These are phyloP conservation scores for Phytophthora macrochlamydospora DNA, from an alignment of 352 stramenopile genomes.

Conservation along the genomic window DNA sequence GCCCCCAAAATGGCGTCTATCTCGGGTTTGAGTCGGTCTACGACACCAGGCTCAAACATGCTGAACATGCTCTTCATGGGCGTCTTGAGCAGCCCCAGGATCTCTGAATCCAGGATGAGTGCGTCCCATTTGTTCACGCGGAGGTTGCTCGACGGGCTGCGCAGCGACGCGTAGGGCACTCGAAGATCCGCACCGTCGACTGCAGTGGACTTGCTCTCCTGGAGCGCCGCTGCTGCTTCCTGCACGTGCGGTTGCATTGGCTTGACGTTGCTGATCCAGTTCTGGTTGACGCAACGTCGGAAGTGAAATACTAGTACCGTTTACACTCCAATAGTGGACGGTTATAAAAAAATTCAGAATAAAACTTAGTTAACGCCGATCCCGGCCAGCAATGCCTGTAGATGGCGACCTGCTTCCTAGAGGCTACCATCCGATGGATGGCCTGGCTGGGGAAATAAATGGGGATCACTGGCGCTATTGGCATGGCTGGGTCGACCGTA, in stretches of 20 bases:
- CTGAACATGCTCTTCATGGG: conserved; percentile 82
- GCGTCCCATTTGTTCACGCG: conserved; percentile 89
- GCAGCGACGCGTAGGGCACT: conserved; percentile 53
- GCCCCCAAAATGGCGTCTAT: conserved; percentile 63
- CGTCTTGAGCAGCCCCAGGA: conserved; percentile 73
- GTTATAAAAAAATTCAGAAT: too few species aligned
- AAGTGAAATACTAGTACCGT: neutral
- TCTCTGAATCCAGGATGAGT: conserved; percentile 80
- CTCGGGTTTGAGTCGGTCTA: conserved; percentile 74
- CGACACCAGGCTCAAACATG: conserved; percentile 70
- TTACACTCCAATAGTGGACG: neutral
- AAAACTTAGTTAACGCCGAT: too few species aligned
- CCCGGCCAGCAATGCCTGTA: too few species aligned
- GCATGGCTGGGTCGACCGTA: too few species aligned
- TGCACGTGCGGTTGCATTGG: conserved; percentile 42
- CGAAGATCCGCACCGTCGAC: conserved; percentile 4
- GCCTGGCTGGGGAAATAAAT: too few species aligned
- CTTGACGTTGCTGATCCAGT: conserved; percentile 17
- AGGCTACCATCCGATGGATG: too few species aligned
- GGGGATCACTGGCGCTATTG: too few species aligned
- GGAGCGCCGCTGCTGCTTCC: conserved; percentile 40
- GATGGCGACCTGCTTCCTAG: too few species aligned
- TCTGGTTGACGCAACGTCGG: conserved; percentile 28
- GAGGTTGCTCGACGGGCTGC: conserved; percentile 47
- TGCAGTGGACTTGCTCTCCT: conserved; percentile 22